phyloP scores from a whole-genome alignment of 2,329 filamentous ascomycete genomes.

The Paracoccidioides brasiliensis region DNA sequence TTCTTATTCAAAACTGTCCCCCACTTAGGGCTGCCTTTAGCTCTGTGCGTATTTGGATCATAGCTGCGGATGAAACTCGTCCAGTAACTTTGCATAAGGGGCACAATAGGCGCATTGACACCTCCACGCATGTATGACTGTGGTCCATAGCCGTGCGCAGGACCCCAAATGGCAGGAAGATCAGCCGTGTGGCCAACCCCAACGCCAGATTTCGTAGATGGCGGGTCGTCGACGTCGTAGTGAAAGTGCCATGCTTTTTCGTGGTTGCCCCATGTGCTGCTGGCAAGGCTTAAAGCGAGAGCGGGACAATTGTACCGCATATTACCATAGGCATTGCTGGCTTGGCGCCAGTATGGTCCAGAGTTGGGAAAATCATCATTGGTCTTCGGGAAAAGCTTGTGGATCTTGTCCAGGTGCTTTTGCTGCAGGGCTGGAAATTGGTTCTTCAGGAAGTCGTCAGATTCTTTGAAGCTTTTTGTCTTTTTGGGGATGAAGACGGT shows the following conservation, averaged over 20 bases:
- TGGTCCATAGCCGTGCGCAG: conserved; percentile 42
- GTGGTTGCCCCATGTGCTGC: conserved; percentile 18
- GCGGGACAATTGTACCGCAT: conserved; percentile 53
- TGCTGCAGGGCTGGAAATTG: conserved; percentile 46
- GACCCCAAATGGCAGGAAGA: conserved; percentile 53
- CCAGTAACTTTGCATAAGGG: conserved; percentile 58
- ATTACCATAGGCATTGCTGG: conserved; percentile 49
- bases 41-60: conserved; percentile 49
- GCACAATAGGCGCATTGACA: conserved; percentile 45
- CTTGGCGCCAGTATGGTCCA: conserved; percentile 47
- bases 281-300: conserved; percentile 39
- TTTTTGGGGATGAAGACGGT: conserved; percentile 45
- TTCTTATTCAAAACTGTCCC: conserved; percentile 26
- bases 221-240: conserved; percentile 52
- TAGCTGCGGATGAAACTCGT: conserved; percentile 55
- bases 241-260: conserved; percentile 52
- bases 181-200: conserved; percentile 59
- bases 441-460: conserved; percentile 43
- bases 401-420: conserved; percentile 39
- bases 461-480: conserved; percentile 36
- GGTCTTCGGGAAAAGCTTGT: conserved; percentile 43
- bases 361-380: conserved; percentile 35
- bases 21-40: conserved; percentile 40
- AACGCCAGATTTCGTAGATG: conserved; percentile 38
- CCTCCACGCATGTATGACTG: conserved; percentile 38